Conservation (phyloP, 108 stramenopile species). For the Skeletonema menzelii region DNA sequence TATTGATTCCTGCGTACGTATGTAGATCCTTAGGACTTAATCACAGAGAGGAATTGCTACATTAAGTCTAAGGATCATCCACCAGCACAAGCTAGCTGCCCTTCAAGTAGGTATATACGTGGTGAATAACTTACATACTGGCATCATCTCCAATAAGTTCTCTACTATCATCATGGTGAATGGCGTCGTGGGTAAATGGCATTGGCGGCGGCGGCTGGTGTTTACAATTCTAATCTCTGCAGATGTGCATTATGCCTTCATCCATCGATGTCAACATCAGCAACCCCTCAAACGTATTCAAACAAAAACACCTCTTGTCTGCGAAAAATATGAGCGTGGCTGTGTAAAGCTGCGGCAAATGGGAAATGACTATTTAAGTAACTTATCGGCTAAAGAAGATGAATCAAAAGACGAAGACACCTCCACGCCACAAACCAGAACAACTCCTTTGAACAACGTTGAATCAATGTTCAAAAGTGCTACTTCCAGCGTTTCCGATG, state of each 20-base stretch:
- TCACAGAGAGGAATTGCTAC: no score
- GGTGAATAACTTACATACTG: no score
- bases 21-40: no score
- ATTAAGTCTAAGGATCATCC: no score
- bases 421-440: background rate
- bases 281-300: background rate
- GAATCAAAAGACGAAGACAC: background rate
- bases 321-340: background rate
- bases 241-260: background rate
- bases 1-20: no score
- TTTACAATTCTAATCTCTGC: background rate
- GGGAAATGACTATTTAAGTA: background rate
- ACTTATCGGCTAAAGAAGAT: background rate
- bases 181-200: background rate
- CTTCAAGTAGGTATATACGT: no score
- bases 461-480: conserved; percentile 2
- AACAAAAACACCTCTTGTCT: background rate
- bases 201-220: background rate
- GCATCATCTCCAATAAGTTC: background rate
- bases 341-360: background rate
- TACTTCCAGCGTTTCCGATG: background rate
- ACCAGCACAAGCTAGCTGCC: no score
- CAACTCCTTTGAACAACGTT: background rate
- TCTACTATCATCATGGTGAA: background rate
- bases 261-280: background rate